Evolutionary conservation across 2,329 filamentous ascomycete species (phyloP).

Genomic region (Hymenoscyphus occultus): DNA sequence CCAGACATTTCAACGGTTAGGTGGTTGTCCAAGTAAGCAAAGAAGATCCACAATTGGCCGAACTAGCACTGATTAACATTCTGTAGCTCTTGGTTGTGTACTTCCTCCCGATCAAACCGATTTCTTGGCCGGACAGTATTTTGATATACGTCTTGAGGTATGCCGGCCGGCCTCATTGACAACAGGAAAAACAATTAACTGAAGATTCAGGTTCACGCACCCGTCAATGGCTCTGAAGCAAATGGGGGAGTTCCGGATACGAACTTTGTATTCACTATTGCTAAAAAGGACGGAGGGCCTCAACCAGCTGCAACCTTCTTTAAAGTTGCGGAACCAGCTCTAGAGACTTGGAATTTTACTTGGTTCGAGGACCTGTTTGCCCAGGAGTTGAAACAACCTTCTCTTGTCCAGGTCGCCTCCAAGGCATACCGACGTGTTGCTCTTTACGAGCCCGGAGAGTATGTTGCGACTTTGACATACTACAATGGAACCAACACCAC

Average conservation of each 20-base stretch:
- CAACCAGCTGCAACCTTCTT: conserved; percentile 65
- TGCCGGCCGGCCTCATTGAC: conserved; percentile 13
- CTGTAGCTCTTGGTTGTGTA: conserved; percentile 52
- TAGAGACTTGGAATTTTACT: conserved; percentile 80
- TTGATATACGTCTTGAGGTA: conserved; percentile 74
- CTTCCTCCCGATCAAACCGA: conserved; percentile 66
- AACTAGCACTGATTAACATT: conserved; percentile 13
- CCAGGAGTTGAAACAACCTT: conserved; percentile 64
- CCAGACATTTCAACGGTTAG: conserved; percentile 59
- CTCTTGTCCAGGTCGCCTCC: conserved; percentile 74
- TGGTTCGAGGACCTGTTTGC: conserved; percentile 86
- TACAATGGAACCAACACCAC: conserved; percentile 68
- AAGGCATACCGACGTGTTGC: conserved; percentile 75
- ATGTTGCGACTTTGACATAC: conserved; percentile 73
- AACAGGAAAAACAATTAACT: not conserved
- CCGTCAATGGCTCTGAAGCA: conserved; percentile 76
- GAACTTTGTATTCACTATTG: conserved; percentile 71
- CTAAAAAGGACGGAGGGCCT: conserved; percentile 56
- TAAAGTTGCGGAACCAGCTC: conserved; percentile 62
- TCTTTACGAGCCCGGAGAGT: conserved; percentile 75
- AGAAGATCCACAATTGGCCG: not conserved
- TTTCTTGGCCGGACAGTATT: conserved; percentile 79
- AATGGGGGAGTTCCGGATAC: conserved; percentile 66
- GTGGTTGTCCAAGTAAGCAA: conserved; percentile 47
- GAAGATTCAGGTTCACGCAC: conserved; percentile 60